Evolutionary conservation across 352 stramenopile genomes (phyloP), one percentile per base, ranked within the genome.

Genomic region (Pythium phragmiticola): DNA sequence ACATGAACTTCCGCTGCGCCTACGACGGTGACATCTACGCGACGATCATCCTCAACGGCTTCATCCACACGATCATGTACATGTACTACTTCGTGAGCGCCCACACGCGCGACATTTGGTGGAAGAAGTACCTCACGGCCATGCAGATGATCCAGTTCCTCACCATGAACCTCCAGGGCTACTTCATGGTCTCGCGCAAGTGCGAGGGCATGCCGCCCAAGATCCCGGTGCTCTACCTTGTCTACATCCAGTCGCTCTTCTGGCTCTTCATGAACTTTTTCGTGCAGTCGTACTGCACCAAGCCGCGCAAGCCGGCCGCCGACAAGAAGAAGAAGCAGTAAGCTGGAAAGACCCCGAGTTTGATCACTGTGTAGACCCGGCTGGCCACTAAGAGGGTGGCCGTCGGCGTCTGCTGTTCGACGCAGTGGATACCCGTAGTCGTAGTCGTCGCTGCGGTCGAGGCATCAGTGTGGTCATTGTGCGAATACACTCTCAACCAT

Each of bases 61-160:
- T 98, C 71, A 96, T 98, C 61, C 95, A 99, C 78, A 97, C 90
- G 30, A 89, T 98, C 69, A 98, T 98, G 94, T 99, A 98, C 88
- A 97, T 81, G 19, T 98, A 98, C 77, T 99, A 98, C 88, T 98
- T 98, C 57, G 92, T 98, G 26, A 95, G 84, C 74, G 89, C 97
- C 69, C 90, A 98, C 79, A 98, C 92, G 56, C 95, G 94, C 68
- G 75, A 95, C 57, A 98, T 98, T 71, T 98, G 92, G 92, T 98
- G 94, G 94, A 98, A 98, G 70, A 96, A 89, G 42, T 95, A 87
- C 73, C 75, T 98, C 36, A 98, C 95, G 30, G 73, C 81, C 21
- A 84, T 97, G 69, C 95, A 98, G 77, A 69, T 98, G 60, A 81
- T 88, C 42, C 93, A 98, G 76, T 98, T 98, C 62, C 47, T 85